Evolutionary conservation across 331 rosid species (phyloP), one percentile per base, ranked within the genome.

Genomic region (Arachis monticola): DNA sequence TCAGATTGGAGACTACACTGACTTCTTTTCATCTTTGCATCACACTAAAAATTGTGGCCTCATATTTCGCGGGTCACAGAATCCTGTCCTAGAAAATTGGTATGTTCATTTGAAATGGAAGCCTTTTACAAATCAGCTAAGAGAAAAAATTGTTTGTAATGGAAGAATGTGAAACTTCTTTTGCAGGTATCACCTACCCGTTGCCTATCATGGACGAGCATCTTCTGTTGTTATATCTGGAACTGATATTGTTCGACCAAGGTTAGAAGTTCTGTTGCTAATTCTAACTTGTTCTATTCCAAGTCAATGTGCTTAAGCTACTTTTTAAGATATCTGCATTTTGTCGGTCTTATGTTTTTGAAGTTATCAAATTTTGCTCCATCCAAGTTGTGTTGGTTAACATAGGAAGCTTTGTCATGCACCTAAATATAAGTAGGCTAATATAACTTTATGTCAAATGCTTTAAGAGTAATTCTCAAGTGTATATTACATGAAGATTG

Each of bases 121-220:
- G 44, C 48, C 50, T 74, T 85, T 85, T 67, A n/a, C 46, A 81
- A 70, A 41, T 66, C 2, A 14, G 64, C 44, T 27, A 32, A 8
- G 38, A 46, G 67, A 71, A n/a, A n/a, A 5, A 61, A 72, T 72
- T n/a, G 4, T 14, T 27, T 72, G 69, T 58, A n/a, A 44, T 65
- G 38, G 14, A 32, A 30, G 70, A 52, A 58, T 60, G 61, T 77
- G 22, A 50, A 69, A 22, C 47, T 73, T 77, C 57, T 65, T 74
- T 61, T 67, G 0, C 17, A 94, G 99, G 99, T 94, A 84, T 82
- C 97, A 79, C 83, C 81, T 94, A 78, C 99, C 99, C 35, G 78
- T 94, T 85, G 99, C 92, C 13, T 94, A 94, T 83, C 99, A 94
- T 83, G 99, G 99, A 69, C 84, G 97, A 32, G 88, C 99, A 70